Conservation (phyloP, 2,329 filamentous ascomycete genomes). For the Pseudogymnoascus sp. region DNA sequence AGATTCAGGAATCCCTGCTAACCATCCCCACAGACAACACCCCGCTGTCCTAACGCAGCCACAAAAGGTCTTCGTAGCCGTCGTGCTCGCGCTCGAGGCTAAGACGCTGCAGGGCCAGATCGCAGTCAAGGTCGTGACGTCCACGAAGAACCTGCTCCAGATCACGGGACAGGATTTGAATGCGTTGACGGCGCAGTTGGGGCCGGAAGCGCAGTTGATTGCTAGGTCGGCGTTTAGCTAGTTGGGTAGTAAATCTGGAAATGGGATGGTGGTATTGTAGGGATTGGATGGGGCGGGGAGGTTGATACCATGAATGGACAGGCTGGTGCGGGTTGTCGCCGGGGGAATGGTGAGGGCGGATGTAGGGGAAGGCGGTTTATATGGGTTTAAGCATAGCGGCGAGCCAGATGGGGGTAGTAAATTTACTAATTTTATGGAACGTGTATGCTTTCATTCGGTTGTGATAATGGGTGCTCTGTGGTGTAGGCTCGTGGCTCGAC, state of each 20-base stretch:
- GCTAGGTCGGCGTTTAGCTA: slow-evolving; percentile 74
- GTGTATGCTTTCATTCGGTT: not conserved
- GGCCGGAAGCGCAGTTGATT: slow-evolving; percentile 70
- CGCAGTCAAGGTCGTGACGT: slow-evolving; percentile 65
- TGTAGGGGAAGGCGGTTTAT: not conserved
- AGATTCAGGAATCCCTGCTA: slow-evolving; percentile 22
- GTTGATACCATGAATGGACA: slow-evolving; percentile 10
- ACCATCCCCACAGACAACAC: slow-evolving; percentile 62
- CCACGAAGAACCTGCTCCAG: slow-evolving; percentile 71
- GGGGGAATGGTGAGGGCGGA: not conserved
- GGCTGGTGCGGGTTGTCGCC: not conserved
- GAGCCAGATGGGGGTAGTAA: not conserved
- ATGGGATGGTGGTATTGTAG: not conserved
- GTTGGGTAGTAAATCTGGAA: slow-evolving; percentile 11
- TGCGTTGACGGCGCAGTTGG: slow-evolving; percentile 66
- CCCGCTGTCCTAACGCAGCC: slow-evolving; percentile 71
- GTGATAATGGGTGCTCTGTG: not conserved
- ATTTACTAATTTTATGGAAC: slow-evolving; percentile 3
- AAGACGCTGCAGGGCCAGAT: slow-evolving; percentile 84
- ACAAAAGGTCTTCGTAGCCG: slow-evolving; percentile 73
- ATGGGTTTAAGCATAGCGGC: slow-evolving; percentile 2
- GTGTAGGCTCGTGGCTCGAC: not conserved
- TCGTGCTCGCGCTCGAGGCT: slow-evolving; percentile 82
- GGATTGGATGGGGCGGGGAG: not conserved
- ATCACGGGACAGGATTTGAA: slow-evolving; percentile 68